phyloP scores from a whole-genome alignment of 768 basidiomycete genomes.

The Termitomyces sp. region DNA sequence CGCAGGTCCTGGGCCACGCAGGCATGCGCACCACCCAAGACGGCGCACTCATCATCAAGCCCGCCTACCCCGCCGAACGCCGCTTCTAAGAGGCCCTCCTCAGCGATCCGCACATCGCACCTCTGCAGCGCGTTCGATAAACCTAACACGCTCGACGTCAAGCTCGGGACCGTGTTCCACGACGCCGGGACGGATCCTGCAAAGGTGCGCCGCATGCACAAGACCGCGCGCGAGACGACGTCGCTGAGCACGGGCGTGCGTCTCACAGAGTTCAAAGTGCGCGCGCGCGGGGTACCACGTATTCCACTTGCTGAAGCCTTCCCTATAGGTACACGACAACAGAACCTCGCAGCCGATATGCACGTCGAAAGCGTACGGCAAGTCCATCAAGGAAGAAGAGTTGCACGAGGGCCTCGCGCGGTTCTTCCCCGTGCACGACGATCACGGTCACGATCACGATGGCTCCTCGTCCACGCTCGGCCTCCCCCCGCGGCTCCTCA shows the following conservation, averaged over 20 bases:
- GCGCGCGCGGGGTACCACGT: no score
- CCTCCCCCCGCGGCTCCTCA: constrained; percentile 48
- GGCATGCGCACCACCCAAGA: constrained; percentile 65
- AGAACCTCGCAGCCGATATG: constrained; percentile 43
- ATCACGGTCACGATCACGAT: no score
- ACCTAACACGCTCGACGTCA: constrained; percentile 87
- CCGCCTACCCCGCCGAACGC: constrained; percentile 55
- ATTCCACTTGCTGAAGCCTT: no score
- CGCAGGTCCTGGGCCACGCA: constrained; percentile 76
- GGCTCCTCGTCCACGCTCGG: constrained; percentile 35
- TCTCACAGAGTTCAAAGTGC: constrained; percentile 87
- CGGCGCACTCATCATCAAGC: constrained; percentile 75
- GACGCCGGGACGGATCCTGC: constrained; percentile 60
- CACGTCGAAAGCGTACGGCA: constrained; percentile 76
- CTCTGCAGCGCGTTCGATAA: constrained; percentile 63
- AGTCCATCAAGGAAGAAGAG: constrained; percentile 58
- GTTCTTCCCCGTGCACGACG: constrained; percentile 62
- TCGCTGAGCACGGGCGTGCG: constrained; percentile 70
- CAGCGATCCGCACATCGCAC: constrained; percentile 31
- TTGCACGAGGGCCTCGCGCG: constrained; percentile 66
- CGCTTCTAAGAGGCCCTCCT: constrained; percentile 63
- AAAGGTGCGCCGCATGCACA: constrained; percentile 75
- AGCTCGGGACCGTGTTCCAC: constrained; percentile 86
- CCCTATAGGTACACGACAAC: constrained; percentile 79
- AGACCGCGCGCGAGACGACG: constrained; percentile 65